Evolutionary conservation across 1,139 yeast species (phyloP).

Genomic region (Lodderomyces parapsilosis): DNA sequence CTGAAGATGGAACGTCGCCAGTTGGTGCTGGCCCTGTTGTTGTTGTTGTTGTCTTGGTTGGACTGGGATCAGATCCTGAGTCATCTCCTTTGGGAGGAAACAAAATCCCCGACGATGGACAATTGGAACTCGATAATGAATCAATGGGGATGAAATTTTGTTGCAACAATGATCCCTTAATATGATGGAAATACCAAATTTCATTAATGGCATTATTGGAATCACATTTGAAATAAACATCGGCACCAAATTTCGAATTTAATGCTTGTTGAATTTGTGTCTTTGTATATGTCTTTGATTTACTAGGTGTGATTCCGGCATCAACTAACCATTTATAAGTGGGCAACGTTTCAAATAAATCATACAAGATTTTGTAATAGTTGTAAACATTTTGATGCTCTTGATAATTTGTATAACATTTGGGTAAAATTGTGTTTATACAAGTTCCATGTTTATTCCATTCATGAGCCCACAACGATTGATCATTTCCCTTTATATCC

Average conservation of each 20-base stretch:
- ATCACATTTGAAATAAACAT: constrained; percentile 69
- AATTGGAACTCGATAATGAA: constrained; percentile 48
- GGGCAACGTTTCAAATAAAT: constrained; percentile 62
- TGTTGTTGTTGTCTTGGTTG: constrained; percentile 24
- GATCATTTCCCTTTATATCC: constrained; percentile 71
- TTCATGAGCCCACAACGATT: constrained; percentile 85
- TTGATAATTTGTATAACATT: constrained; percentile 49
- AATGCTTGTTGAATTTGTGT: constrained; percentile 67
- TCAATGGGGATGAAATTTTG: constrained; percentile 70
- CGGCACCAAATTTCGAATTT: constrained; percentile 53
- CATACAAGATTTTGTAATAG: constrained; percentile 67
- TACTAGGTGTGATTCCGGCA: constrained; percentile 71
- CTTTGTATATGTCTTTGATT: constrained; percentile 58
- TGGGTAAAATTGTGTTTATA: constrained; percentile 72
- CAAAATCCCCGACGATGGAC: constrained; percentile 70
- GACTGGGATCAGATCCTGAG: constrained; percentile 4
- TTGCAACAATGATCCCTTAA: constrained; percentile 68
- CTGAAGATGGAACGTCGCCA: constrained; percentile 30
- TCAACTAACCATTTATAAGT: constrained; percentile 65
- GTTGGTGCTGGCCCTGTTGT: constrained; percentile 20
- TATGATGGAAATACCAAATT: constrained; percentile 85
- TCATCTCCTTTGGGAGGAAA: constrained; percentile 68
- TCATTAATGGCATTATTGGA: constrained; percentile 68
- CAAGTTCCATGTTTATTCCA: constrained; percentile 96
- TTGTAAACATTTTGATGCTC: constrained; percentile 68